These are phyloP conservation scores for Podaxis pistillaris DNA, from an alignment of 768 basidiomycete genomes.

Conservation along the genomic window DNA sequence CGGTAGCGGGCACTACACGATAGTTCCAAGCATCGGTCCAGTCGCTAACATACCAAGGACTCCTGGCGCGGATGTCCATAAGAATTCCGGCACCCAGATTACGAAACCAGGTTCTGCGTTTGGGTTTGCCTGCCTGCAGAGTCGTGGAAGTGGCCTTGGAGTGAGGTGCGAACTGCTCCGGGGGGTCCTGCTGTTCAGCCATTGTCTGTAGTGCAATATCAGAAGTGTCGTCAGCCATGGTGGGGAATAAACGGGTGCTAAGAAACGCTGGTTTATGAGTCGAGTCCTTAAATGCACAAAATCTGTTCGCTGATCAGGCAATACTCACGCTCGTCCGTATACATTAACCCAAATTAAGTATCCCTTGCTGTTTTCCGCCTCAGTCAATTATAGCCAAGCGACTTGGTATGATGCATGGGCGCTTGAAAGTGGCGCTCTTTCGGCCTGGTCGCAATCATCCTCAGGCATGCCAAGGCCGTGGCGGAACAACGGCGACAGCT, in stretches of 20 bases:
- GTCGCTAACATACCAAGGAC: conserved; percentile 81
- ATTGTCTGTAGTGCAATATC: neutral
- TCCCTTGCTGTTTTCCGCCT: neutral
- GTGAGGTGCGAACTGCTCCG: neutral
- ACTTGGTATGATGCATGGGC: too few relatives aligned
- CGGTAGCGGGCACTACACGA: conserved; percentile 82
- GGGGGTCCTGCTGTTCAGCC: neutral
- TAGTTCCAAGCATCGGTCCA: conserved; percentile 95
- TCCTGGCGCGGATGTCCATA: conserved; percentile 65
- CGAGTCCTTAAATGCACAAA: neutral
- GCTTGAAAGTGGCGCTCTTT: too few relatives aligned
- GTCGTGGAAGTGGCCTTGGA: conserved; percentile 4
- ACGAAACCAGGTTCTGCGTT: conserved; percentile 24
- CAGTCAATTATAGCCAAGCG: neutral
- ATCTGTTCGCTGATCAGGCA: neutral
- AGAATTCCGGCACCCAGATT: conserved; percentile 60
- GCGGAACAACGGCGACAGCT: neutral
- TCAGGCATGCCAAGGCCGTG: conserved; percentile 2
- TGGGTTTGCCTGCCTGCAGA: neutral
- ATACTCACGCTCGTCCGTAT: neutral
- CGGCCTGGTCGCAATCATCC: too few relatives aligned
- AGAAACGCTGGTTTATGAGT: neutral
- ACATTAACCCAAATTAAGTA: neutral
- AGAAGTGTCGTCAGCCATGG: neutral
- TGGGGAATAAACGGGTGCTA: neutral